Conservation (phyloP, 164 flowering plant species). For the Litsea cubeba region DNA sequence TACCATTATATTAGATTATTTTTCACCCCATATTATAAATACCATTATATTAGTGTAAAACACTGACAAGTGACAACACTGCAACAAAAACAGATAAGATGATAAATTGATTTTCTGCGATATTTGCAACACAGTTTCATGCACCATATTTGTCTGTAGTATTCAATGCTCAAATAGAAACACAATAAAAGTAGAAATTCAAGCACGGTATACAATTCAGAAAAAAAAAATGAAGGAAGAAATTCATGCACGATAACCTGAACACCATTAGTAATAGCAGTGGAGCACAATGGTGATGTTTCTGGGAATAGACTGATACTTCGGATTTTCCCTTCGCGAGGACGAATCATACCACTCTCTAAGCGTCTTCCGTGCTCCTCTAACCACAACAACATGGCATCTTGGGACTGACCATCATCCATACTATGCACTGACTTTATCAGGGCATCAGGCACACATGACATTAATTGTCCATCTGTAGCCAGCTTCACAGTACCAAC, state of each 20-base stretch:
- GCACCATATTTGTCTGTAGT: no score
- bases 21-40: no score
- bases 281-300: constrained; percentile 58
- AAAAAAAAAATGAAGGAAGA: neutral
- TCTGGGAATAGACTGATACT: constrained; percentile 70
- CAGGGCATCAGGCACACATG: constrained; percentile 65
- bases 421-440: constrained; percentile 38
- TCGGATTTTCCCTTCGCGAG: constrained; percentile 35
- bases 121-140: no score
- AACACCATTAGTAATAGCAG: constrained; percentile 74
- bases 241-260: constrained; percentile 32
- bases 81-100: no score
- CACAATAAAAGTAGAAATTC: neutral
- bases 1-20: no score
- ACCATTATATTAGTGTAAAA: no score
- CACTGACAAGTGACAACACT: no score
- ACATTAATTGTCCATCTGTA: constrained; percentile 64
- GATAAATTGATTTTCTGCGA: no score
- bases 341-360: constrained; percentile 52
- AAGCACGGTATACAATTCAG: neutral
- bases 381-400: constrained; percentile 85
- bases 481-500: constrained; percentile 68
- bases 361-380: constrained; percentile 88
- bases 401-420: constrained; percentile 43
- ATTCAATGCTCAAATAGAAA: no score